Evolutionary conservation across 805 yeast species (phyloP).

Genomic region (Hanseniaspora hatyaiensis): DNA sequence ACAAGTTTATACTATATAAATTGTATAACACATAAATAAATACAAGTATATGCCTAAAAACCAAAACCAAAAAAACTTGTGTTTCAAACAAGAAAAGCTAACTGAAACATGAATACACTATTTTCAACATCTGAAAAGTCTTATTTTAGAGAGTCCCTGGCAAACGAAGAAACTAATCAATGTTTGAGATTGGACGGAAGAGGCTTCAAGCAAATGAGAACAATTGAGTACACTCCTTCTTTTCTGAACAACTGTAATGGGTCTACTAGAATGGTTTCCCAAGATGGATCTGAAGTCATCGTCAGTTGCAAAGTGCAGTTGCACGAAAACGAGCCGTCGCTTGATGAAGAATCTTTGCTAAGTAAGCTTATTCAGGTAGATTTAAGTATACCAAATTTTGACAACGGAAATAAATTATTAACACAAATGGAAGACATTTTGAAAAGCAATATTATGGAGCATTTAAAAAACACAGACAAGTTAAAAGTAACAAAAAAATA

Average conservation of each 20-base stretch:
- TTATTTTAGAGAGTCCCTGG: conserved; percentile 62
- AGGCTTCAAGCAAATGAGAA: conserved; percentile 60
- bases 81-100: too few relatives aligned
- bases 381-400: conserved; percentile 64
- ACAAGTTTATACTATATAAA: too few relatives aligned
- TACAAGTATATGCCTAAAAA: too few relatives aligned
- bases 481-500: conserved; percentile 62
- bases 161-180: conserved; percentile 28
- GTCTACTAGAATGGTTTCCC: conserved; percentile 70
- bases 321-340: conserved; percentile 6
- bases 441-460: conserved; percentile 29
- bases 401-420: conserved; percentile 67
- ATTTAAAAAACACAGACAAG: conserved; percentile 37
- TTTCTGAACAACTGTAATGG: conserved; percentile 85
- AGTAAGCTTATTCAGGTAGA: conserved; percentile 54
- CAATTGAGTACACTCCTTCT: conserved; percentile 69
- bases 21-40: too few relatives aligned
- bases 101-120: conserved; percentile 14
- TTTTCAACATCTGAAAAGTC: conserved; percentile 67
- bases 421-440: conserved; percentile 52
- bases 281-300: conserved; percentile 88
- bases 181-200: conserved; percentile 83
- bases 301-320: conserved; percentile 85
- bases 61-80: not conserved
- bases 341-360: conserved; percentile 17